These are phyloP conservation scores for Croton setiger DNA, from an alignment of 441 rosid genomes.

Conservation along the genomic window DNA sequence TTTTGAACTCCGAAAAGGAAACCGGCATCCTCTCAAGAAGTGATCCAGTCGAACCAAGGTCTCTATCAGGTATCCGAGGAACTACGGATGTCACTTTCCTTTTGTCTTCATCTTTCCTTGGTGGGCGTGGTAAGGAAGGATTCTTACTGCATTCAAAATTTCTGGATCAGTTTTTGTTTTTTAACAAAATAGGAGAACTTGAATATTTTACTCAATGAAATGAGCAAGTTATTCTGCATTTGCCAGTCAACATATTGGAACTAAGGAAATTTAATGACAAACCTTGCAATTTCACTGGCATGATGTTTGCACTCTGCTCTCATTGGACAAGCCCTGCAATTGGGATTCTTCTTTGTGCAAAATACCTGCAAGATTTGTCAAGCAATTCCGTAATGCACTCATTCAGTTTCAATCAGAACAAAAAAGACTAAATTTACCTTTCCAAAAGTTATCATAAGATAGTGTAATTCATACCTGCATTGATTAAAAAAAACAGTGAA, in stretches of 20 bases:
- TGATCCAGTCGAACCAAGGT: neutral
- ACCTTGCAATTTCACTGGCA: slow-evolving; percentile 76
- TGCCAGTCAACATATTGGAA: neutral
- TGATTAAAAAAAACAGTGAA: neutral
- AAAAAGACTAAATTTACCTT: slow-evolving; percentile 41
- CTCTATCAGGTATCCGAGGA: slow-evolving; percentile 12
- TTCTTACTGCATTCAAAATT: slow-evolving; percentile 13
- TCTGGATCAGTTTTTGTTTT: neutral
- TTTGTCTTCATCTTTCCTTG: slow-evolving; percentile 26
- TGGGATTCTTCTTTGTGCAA: slow-evolving; percentile 62
- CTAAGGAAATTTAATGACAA: neutral
- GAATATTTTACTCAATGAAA: neutral
- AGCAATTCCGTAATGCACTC: neutral
- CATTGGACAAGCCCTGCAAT: slow-evolving; percentile 73
- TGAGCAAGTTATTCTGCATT: neutral
- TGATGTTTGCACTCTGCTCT: slow-evolving; percentile 66
- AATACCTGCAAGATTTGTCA: slow-evolving; percentile 42
- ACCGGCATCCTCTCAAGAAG: neutral
- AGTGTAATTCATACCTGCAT: slow-evolving; percentile 68
- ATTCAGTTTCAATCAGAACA: neutral
- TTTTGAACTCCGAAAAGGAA: neutral
- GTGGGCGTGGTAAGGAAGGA: slow-evolving; percentile 9
- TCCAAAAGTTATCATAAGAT: slow-evolving; percentile 82
- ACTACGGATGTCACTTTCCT: slow-evolving; percentile 19
- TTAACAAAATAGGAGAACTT: too few species aligned